phyloP scores from a whole-genome alignment of 139 green algal genomes.

The Parachlorella kessleri region DNA sequence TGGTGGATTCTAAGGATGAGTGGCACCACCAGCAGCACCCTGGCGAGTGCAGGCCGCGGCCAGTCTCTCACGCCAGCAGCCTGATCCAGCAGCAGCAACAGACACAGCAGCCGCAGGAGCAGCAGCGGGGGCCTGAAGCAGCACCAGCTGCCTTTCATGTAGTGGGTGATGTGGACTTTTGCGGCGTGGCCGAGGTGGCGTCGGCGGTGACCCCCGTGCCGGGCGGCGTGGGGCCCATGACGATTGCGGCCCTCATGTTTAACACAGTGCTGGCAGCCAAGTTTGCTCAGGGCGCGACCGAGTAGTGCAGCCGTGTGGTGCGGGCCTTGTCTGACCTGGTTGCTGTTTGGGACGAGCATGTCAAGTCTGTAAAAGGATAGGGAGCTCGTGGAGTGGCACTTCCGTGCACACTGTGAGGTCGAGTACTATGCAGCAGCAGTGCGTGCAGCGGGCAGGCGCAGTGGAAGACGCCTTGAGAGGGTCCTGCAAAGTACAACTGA shows the following conservation, averaged over 20 bases:
- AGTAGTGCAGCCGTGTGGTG: too few species aligned
- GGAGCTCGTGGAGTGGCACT: too few species aligned
- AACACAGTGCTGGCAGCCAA: conserved; percentile 62
- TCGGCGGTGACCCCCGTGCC: conserved; percentile 93
- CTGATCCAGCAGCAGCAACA: background rate
- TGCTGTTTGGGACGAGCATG: too few species aligned
- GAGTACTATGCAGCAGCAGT: too few species aligned
- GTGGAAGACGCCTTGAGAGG: too few species aligned
- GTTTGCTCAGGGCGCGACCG: too few species aligned
- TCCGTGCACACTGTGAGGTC: too few species aligned
- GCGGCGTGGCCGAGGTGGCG: conserved; percentile 60
- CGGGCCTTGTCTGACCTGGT: too few species aligned
- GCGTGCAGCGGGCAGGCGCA: too few species aligned
- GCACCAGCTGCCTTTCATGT: conserved; percentile 44
- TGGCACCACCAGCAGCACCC: background rate
- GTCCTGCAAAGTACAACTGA: too few species aligned
- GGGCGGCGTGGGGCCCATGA: conserved; percentile 97
- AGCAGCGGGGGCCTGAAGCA: background rate
- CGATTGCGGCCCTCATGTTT: conserved; percentile 93
- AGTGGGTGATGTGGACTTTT: conserved; percentile 89
- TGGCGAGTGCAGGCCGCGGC: too few species aligned
- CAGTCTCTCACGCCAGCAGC: background rate
- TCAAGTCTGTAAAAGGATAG: too few species aligned
- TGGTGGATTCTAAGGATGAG: conserved; percentile 52
- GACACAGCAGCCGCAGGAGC: background rate